Conservation (phyloP, 2,329 filamentous ascomycete genomes). For the Botrytis fabae region DNA sequence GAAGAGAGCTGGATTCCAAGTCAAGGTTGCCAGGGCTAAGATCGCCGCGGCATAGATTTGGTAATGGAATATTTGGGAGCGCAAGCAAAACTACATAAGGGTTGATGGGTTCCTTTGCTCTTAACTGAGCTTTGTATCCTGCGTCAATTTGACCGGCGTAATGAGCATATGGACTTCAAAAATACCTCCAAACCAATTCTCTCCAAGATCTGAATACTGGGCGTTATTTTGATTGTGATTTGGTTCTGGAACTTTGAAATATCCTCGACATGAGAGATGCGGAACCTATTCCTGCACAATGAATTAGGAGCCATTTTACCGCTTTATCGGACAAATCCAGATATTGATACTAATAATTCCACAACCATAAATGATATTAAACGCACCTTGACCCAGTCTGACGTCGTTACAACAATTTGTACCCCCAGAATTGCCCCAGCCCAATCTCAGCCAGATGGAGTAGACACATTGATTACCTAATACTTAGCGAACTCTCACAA, state of each 20-base stretch:
- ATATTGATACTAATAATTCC: slow-evolving; percentile 12
- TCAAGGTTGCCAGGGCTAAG: slow-evolving; percentile 95
- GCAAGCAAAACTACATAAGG: slow-evolving; percentile 51
- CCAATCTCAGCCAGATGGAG: not conserved
- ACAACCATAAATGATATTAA: slow-evolving; percentile 14
- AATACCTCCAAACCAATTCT: slow-evolving; percentile 32
- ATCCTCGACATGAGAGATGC: slow-evolving; percentile 9
- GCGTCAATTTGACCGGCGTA: slow-evolving; percentile 64
- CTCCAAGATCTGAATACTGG: slow-evolving; percentile 14
- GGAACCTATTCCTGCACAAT: slow-evolving; percentile 1
- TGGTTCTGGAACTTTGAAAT: slow-evolving; percentile 21
- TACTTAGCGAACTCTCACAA: slow-evolving; percentile 34
- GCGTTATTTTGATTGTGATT: slow-evolving; percentile 19
- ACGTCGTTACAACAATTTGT: slow-evolving; percentile 6
- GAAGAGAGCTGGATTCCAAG: slow-evolving; percentile 99
- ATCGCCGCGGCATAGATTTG: slow-evolving; percentile 65
- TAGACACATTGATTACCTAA: slow-evolving; percentile 25
- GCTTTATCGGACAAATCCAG: slow-evolving; percentile 4
- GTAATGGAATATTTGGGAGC: slow-evolving; percentile 41
- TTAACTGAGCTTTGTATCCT: slow-evolving; percentile 64
- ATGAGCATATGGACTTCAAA: slow-evolving; percentile 62
- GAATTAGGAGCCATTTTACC: slow-evolving; percentile 1
- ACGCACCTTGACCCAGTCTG: slow-evolving; percentile 11
- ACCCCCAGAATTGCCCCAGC: slow-evolving; percentile 1
- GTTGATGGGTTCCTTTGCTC: slow-evolving; percentile 60